phyloP scores from a whole-genome alignment of 2,329 filamentous ascomycete species.

The Fonsecaea nubica region DNA sequence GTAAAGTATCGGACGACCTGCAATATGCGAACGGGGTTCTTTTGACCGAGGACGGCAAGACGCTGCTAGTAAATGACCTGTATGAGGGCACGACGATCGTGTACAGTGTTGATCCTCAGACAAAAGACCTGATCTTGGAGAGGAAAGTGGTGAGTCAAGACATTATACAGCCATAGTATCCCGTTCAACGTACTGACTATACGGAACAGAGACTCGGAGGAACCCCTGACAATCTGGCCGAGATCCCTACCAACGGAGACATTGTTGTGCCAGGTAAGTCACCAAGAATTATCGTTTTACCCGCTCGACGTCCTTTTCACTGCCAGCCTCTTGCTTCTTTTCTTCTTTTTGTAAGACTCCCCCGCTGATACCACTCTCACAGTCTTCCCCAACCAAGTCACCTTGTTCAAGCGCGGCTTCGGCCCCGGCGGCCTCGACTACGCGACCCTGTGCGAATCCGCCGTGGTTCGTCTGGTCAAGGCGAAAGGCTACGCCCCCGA shows the following conservation, averaged over 20 bases:
- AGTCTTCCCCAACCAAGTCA: conserved; percentile 19
- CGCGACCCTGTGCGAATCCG: conserved; percentile 15
- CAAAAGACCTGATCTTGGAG: conserved; percentile 10
- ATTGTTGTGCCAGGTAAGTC: conserved; percentile 14
- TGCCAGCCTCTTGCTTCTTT: too few species aligned
- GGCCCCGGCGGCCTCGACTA: conserved; percentile 14
- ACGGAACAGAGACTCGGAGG: conserved; percentile 7
- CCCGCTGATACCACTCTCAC: background rate
- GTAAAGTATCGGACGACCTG: background rate
- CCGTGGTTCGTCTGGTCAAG: conserved; percentile 11
- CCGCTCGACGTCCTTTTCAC: too few species aligned
- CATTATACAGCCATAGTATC: background rate
- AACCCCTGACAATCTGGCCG: conserved; percentile 8
- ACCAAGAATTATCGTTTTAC: background rate
- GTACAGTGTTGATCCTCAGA: conserved; percentile 11
- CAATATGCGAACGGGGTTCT: conserved; percentile 11
- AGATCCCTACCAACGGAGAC: conserved; percentile 15
- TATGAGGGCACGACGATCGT: conserved; percentile 13
- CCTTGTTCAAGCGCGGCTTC: conserved; percentile 13
- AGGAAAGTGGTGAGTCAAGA: conserved; percentile 5
- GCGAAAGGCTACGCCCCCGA: conserved; percentile 18
- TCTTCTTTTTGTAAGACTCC: background rate
- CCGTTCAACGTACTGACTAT: background rate
- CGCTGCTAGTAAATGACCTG: conserved; percentile 7
- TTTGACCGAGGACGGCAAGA: conserved; percentile 10